phyloP scores from a whole-genome alignment of 805 yeast species.

The Cyberlindnera mycetangii region DNA sequence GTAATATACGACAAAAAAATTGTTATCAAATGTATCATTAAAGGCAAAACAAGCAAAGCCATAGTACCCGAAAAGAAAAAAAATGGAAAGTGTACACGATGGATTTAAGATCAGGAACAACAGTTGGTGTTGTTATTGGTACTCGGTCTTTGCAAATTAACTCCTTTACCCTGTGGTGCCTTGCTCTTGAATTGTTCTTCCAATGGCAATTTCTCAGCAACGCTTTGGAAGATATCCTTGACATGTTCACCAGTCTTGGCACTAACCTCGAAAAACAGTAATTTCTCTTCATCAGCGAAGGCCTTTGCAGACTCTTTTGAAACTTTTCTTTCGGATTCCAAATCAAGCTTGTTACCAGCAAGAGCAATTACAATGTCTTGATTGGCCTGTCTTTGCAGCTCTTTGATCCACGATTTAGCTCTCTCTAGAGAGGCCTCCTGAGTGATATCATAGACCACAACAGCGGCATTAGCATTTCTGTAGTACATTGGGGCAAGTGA shows the following conservation, averaged over 20 bases:
- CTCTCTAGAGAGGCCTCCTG: conserved; percentile 58
- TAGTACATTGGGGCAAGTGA: conserved; percentile 83
- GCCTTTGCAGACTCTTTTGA: conserved; percentile 44
- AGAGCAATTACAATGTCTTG: conserved; percentile 60
- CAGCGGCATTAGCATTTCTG: conserved; percentile 75
- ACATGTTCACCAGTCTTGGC: conserved; percentile 57
- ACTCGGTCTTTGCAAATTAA: conserved; percentile 42
- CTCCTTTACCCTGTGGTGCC: conserved; percentile 23
- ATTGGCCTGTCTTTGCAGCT: conserved; percentile 65
- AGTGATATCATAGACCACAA: conserved; percentile 76
- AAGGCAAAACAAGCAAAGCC: neutral
- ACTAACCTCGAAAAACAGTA: conserved; percentile 52
- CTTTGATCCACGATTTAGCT: conserved; percentile 78
- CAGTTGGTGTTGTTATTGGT: conserved; percentile 41
- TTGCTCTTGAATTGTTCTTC: conserved; percentile 26
- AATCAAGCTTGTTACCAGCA: conserved; percentile 77
- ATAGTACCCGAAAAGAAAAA: neutral
- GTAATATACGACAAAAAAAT: neutral
- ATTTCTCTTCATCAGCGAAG: conserved; percentile 51
- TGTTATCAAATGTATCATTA: neutral
- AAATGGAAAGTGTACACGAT: neutral
- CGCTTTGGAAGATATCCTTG: conserved; percentile 43
- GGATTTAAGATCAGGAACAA: conserved; percentile 28
- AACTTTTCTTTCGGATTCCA: conserved; percentile 47
- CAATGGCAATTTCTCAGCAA: conserved; percentile 45